Evolutionary conservation across 2,329 filamentous ascomycete genomes (phyloP), one percentile per base, ranked within the genome.

Genomic region (Byssothecium circinans): DNA sequence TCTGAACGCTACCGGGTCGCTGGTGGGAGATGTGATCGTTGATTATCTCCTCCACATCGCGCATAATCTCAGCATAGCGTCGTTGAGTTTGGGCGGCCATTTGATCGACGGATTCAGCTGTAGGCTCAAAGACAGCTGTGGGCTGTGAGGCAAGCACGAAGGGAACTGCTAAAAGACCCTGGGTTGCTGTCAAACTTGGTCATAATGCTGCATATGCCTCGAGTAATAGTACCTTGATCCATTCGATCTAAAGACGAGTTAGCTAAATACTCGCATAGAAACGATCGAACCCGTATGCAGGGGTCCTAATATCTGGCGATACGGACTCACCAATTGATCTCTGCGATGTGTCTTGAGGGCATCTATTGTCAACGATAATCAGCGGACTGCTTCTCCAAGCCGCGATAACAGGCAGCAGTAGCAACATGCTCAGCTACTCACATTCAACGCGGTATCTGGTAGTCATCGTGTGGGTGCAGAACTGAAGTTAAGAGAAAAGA

Each of bases 141-240:
- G 94, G 94, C 68, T 97, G 91, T 1, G 92, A 96, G 70, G 96
- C 91, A 44, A 99, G 82, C 32, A 99, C 92, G 68, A 99, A 99
- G 0, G 94, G 94, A 0, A 97, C 92, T 1, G 94, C 94, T 11
- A 97, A 78, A 3, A 97, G 81, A 23, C 68, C 69, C 68, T 71
- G 32, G 19, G 27, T 14, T 25, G 18, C 10, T 18, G 17, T 49
- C 32, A 52, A n/a, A n/a, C 29, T 12, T 8, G n/a, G 32, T 41
- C 36, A 39, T 39, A n/a, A 11, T 4, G 38, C 23, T 14, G n/a
- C 32, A 4, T 12, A 6, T 14, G 15, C 8, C 7, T n/a, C 25
- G 41, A 19, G 2, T 15, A n/a, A 5, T 2, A n/a, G 8, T 72
- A 79, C 78, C 75, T 99, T 97, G 78, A 97, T 89, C 92, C 92